Evolutionary conservation across 140 eudicot genomes (phyloP).

Genomic region (Bidens hawaiensis): DNA sequence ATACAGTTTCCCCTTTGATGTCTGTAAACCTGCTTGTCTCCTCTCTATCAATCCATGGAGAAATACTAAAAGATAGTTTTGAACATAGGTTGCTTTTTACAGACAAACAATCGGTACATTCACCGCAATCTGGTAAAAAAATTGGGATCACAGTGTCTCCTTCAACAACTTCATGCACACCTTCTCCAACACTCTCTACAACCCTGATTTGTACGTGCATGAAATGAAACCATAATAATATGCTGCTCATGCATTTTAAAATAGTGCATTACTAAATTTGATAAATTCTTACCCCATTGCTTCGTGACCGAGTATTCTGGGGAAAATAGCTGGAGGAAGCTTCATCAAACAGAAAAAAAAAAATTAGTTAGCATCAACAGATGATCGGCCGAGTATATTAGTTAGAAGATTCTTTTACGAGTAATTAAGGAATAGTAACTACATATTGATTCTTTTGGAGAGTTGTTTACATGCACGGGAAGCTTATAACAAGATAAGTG

Average conservation of each 20-base stretch:
- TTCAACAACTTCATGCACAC: conserved; percentile 53
- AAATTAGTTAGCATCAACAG: background rate
- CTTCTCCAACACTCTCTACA: conserved; percentile 88
- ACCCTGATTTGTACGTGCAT: conserved; percentile 36
- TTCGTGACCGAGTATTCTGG: conserved; percentile 83
- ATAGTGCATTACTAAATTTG: background rate
- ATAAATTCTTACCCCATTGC: conserved; percentile 58
- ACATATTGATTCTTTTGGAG: too few species aligned
- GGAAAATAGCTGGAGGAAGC: conserved; percentile 68
- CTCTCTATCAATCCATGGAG: conserved; percentile 75
- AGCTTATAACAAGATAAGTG: background rate
- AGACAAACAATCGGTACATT: conserved; percentile 69
- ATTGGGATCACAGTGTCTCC: conserved; percentile 79
- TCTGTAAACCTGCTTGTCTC: conserved; percentile 88
- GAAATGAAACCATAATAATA: background rate
- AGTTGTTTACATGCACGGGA: too few species aligned
- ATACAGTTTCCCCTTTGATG: conserved; percentile 63
- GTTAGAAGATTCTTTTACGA: background rate
- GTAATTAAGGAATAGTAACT: background rate
- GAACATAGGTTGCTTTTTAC: conserved; percentile 79
- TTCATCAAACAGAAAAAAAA: conserved; percentile 15
- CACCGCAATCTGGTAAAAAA: conserved; percentile 77
- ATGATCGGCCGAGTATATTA: background rate
- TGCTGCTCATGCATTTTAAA: background rate
- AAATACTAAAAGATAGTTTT: conserved; percentile 47